A percentile compares a stretch with the other conserved stretches of the same genome.
Evolutionary conservation across 1,139 yeast species (phyloP).

Genomic region (Candida labiduridarum): DNA sequence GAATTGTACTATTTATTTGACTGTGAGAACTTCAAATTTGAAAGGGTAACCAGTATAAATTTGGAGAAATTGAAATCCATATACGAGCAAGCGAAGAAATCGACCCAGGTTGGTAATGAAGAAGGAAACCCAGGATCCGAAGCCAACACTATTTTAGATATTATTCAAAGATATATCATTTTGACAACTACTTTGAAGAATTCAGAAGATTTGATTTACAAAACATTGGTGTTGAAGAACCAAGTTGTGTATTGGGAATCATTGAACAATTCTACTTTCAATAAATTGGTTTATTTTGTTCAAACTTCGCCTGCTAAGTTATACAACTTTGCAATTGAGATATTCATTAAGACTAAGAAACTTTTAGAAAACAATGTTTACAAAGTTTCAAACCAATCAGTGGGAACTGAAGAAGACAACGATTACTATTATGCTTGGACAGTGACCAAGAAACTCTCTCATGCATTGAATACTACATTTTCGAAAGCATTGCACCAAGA

Average conservation of each 20-base stretch:
- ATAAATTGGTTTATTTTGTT: slow-evolving; percentile 34
- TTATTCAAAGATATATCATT: slow-evolving; percentile 28
- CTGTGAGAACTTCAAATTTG: slow-evolving; percentile 27
- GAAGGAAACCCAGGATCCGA: background rate
- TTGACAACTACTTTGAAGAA: slow-evolving; percentile 30
- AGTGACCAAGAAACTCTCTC: slow-evolving; percentile 7
- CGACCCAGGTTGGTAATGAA: background rate
- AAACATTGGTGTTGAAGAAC: slow-evolving; percentile 36
- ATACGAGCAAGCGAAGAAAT: slow-evolving; percentile 11
- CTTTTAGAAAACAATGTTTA: slow-evolving; percentile 8
- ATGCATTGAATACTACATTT: slow-evolving; percentile 10
- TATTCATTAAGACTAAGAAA: slow-evolving; percentile 10
- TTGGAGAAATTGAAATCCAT: slow-evolving; percentile 17
- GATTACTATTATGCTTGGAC: slow-evolving; percentile 14
- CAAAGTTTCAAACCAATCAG: slow-evolving; percentile 4
- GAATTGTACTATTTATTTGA: slow-evolving; percentile 26
- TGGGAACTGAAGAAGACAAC: slow-evolving; percentile 22
- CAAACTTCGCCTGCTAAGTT: slow-evolving; percentile 36
- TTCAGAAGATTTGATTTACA: slow-evolving; percentile 38
- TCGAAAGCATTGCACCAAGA: slow-evolving; percentile 12
- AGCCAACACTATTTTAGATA: slow-evolving; percentile 14
- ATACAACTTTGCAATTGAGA: slow-evolving; percentile 17
- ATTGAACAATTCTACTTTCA: slow-evolving; percentile 26
- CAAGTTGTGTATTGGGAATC: slow-evolving; percentile 42
- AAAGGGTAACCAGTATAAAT: slow-evolving; percentile 19